phyloP scores from a whole-genome alignment of 352 stramenopile species.

The Phytopythium boreale region DNA sequence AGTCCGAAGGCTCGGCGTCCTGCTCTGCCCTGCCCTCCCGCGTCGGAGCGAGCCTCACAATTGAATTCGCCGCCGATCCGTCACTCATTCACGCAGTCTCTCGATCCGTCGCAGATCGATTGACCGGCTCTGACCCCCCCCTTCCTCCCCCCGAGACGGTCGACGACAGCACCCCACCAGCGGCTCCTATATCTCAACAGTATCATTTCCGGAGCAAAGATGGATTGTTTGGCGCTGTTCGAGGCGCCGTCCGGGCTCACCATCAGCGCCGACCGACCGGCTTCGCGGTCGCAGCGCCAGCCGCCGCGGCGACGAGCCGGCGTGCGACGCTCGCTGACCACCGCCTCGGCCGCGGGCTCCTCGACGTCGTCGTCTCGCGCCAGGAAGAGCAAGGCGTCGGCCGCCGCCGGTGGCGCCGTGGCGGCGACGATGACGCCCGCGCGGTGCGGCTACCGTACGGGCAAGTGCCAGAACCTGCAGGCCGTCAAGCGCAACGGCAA shows the following conservation, averaged over 20 bases:
- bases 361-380: conserved; percentile 7
- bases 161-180: neutral
- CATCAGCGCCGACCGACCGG: conserved; percentile 20
- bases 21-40: too few species aligned
- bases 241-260: conserved; percentile 11
- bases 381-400: conserved; percentile 12
- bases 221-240: conserved; percentile 3
- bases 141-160: too few species aligned
- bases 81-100: neutral
- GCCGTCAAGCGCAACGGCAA: conserved; percentile 80
- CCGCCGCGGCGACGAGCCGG: neutral
- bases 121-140: too few species aligned
- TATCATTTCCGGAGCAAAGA: conserved; percentile 2
- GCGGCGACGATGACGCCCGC: conserved; percentile 25
- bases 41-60: neutral
- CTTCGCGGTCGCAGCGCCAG: conserved; percentile 4
- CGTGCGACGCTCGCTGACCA: neutral
- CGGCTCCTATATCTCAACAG: too few species aligned
- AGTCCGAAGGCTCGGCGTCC: too few species aligned
- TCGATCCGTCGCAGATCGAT: neutral
- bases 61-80: conserved; percentile 5
- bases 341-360: conserved; percentile 10
- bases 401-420: conserved; percentile 6
- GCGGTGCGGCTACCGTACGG: conserved; percentile 76
- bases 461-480: conserved; percentile 80